These are phyloP conservation scores for Rhizophora apiculata DNA, from an alignment of 345 rosid genomes.

Conservation along the genomic window DNA sequence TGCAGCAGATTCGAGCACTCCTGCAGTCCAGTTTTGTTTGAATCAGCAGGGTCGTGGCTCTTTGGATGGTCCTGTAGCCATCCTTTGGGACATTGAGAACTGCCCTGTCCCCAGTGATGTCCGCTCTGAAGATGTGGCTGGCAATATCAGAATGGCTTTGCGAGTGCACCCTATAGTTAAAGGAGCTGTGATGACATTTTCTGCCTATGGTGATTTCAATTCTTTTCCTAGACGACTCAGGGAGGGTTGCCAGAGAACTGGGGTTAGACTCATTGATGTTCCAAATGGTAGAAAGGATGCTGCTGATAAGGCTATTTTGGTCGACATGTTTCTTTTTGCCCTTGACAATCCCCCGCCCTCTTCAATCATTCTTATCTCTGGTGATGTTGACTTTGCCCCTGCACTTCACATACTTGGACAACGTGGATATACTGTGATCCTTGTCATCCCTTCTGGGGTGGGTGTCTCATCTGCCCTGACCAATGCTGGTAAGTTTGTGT, in stretches of 20 bases:
- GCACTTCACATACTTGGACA: conserved; percentile 96
- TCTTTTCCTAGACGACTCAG: conserved; percentile 85
- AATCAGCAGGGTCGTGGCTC: conserved; percentile 35
- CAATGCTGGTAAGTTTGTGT: conserved; percentile 87
- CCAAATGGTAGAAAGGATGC: conserved; percentile 98
- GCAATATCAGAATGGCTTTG: conserved; percentile 90
- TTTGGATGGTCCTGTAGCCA: conserved; percentile 66
- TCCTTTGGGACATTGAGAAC: conserved; percentile 97
- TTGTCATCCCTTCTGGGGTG: conserved; percentile 81
- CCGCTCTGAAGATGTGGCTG: conserved; percentile 87
- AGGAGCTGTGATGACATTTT: conserved; percentile 71
- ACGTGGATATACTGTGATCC: conserved; percentile 79
- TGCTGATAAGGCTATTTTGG: conserved; percentile 90
- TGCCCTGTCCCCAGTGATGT: conserved; percentile 90
- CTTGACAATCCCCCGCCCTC: conserved; percentile 89
- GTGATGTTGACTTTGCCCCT: conserved; percentile 95
- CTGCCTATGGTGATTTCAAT: conserved; percentile 97
- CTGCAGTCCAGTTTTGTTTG: conserved; percentile 24
- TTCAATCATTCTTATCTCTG: conserved; percentile 82
- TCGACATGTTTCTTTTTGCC: conserved; percentile 94
- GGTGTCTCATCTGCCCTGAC: conserved; percentile 82
- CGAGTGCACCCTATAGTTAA: conserved; percentile 75
- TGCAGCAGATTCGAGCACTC: conserved; percentile 32
- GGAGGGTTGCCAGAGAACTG: conserved; percentile 98
- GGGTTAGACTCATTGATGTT: conserved; percentile 89